Evolutionary conservation across 306 rosid species (phyloP).

Genomic region (Luffa aegyptiaca): DNA sequence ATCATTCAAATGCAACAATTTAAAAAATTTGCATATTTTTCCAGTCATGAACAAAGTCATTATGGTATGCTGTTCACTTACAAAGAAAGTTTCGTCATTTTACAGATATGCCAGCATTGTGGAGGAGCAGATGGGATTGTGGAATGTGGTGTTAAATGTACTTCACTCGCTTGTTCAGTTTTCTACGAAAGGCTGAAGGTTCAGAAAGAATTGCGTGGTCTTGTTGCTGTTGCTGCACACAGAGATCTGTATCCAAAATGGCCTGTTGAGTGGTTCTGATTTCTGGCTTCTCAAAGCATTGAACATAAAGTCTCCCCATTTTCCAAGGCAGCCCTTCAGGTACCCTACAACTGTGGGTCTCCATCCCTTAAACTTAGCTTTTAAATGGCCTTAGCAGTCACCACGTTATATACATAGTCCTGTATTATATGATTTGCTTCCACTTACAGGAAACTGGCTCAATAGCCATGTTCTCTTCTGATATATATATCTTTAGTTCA

Average conservation of each 20-base stretch:
- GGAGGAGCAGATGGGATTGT: constrained; percentile 69
- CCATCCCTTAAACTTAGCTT: neutral
- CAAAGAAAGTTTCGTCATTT: neutral
- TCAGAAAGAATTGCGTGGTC: constrained; percentile 73
- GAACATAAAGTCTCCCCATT: neutral
- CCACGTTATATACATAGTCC: neutral
- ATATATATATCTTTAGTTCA: neutral
- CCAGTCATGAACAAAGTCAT: neutral
- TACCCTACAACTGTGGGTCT: neutral
- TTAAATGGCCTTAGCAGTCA: neutral
- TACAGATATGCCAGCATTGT: constrained; percentile 80
- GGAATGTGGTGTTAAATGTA: constrained; percentile 68
- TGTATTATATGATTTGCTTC: neutral
- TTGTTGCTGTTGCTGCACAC: constrained; percentile 54
- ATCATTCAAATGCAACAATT: neutral
- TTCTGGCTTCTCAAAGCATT: neutral
- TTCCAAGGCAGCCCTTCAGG: neutral
- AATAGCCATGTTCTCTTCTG: neutral
- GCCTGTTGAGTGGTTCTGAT: constrained; percentile 68
- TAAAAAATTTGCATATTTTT: neutral
- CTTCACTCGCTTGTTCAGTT: constrained; percentile 72
- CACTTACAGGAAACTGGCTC: neutral
- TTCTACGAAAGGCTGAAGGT: constrained; percentile 72
- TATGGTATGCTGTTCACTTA: neutral
- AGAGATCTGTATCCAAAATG: constrained; percentile 64